Percentiles rank a stretch among this genome's conserved stretches.
Conservation (phyloP, 192 early-diverging fungal species). For the Chytriomyces confervae region DNA sequence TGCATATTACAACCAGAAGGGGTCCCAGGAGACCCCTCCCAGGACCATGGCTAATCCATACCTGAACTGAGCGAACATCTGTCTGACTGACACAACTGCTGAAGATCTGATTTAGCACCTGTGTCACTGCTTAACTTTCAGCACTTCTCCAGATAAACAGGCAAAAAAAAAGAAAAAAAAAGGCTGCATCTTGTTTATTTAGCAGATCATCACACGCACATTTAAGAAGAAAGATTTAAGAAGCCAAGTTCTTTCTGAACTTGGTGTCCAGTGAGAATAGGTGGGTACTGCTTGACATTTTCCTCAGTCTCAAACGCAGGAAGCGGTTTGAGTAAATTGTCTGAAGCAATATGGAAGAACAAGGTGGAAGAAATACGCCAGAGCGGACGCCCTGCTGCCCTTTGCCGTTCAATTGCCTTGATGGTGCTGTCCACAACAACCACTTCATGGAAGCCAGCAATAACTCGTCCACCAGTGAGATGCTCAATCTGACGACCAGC, state of each 20-base stretch:
- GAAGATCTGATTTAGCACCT: not conserved
- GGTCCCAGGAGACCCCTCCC: too few relatives aligned
- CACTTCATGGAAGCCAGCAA: conserved; percentile 76
- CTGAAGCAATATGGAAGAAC: conserved; percentile 74
- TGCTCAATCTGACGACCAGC: conserved; percentile 72
- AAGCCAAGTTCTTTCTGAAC: conserved; percentile 68
- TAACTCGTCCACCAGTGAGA: conserved; percentile 68
- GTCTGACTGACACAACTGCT: too few relatives aligned
- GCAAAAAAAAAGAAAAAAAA: not conserved
- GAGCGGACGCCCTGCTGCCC: conserved; percentile 55
- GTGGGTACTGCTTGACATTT: conserved; percentile 56
- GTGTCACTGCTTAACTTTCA: not conserved
- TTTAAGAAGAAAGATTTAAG: conserved; percentile 53
- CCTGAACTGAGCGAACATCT: too few relatives aligned
- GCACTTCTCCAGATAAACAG: too few relatives aligned
- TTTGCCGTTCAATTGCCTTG: conserved; percentile 59
- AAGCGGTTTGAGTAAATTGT: conserved; percentile 63
- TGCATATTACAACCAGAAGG: too few relatives aligned
- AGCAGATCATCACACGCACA: too few relatives aligned
- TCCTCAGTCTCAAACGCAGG: conserved; percentile 53
- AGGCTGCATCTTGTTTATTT: too few relatives aligned
- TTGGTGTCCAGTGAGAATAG: conserved; percentile 65
- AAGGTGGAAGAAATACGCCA: conserved; percentile 78
- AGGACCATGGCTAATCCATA: too few relatives aligned
- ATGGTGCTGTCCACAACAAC: conserved; percentile 64